Evolutionary conservation across 2,329 filamentous ascomycete genomes (phyloP), one percentile per base, ranked within the genome.

Genomic region (Penicillium nordicum): DNA sequence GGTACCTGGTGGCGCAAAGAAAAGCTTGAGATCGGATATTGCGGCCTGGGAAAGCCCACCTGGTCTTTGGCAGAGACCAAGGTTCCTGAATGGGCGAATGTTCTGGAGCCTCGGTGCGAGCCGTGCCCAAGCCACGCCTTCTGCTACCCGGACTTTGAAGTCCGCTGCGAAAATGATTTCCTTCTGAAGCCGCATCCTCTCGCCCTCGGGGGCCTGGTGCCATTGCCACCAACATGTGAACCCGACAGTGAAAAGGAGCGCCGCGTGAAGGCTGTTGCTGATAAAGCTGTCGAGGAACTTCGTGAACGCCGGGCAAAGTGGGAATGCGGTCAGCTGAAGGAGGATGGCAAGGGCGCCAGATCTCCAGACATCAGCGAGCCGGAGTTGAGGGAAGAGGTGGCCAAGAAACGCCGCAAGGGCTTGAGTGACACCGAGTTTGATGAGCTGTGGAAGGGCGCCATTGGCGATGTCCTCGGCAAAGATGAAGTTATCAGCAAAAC

Each of bases 1-100:
- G 88, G 82, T 30, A 84, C 84, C 9, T 94, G 92, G 84, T 99
- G 92, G 78, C 83, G 93, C 47, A 90, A 96, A 70, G 94, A 99
- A 75, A 97, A 97, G 80, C 79, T 96, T n/a, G 88, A 90, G 16
- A 90, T 97, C 21, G 94, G 95, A 34, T 99, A 96, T 70, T 99
- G 94, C 71, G 92, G 92, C 12, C 83, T 96, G 51, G 94, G 89
- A 25, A 84, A 87, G 51, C 79, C 84, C 46, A 83, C 81, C 7
- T 82, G 79, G 62, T 80, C 80, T 21, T 69, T 87, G 51, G 78
- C 82, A 11, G 82, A 85, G 30, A 79, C 88, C 12, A 80, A 84
- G 25, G 79, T 96, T 18, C 92, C 93, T 3, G 85, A 90, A 45
- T 89, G 86, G 80, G 80, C 89, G 9, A 80, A 85, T 48, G 79